Conservation (phyloP, 2,329 filamentous ascomycete genomes). For the Cordyceps militaris region DNA sequence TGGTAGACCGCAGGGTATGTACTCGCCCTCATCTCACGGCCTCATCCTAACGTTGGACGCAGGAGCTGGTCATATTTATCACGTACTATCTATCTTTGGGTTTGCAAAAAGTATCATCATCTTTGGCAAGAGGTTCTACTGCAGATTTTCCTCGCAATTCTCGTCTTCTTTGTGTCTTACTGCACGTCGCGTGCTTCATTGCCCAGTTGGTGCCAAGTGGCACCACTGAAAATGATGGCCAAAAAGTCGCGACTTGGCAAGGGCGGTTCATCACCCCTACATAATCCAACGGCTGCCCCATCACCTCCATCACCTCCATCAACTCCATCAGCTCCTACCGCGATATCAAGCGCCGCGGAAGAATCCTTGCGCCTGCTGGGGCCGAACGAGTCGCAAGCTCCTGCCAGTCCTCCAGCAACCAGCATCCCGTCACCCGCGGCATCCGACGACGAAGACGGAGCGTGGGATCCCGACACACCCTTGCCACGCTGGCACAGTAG, state of each 20-base stretch:
- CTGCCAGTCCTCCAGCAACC: not conserved
- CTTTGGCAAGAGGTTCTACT: too few relatives aligned
- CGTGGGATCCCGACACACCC: not conserved
- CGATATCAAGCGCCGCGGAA: not conserved
- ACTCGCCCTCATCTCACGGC: not conserved
- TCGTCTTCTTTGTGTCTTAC: not conserved
- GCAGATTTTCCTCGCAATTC: not conserved
- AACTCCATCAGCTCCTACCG: not conserved
- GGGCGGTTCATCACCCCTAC: not conserved
- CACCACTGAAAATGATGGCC: not conserved
- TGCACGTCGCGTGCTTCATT: slow-evolving; percentile 9
- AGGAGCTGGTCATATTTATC: not conserved
- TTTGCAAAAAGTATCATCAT: not conserved
- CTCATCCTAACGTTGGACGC: not conserved
- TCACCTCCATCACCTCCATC: not conserved
- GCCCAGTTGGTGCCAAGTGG: slow-evolving; percentile 6
- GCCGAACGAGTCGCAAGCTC: not conserved
- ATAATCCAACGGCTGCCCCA: not conserved
- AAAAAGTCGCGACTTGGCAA: not conserved
- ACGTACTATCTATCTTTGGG: not conserved
- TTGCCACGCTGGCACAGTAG: not conserved
- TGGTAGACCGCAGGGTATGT: not conserved
- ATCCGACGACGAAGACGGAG: not conserved
- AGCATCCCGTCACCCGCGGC: not conserved
- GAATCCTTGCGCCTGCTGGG: not conserved